A percentile compares a stretch with the other conserved stretches of the same genome.
Evolutionary conservation across 2,329 filamentous ascomycete species (phyloP).

Genomic region (Exophiala xenobiotica): DNA sequence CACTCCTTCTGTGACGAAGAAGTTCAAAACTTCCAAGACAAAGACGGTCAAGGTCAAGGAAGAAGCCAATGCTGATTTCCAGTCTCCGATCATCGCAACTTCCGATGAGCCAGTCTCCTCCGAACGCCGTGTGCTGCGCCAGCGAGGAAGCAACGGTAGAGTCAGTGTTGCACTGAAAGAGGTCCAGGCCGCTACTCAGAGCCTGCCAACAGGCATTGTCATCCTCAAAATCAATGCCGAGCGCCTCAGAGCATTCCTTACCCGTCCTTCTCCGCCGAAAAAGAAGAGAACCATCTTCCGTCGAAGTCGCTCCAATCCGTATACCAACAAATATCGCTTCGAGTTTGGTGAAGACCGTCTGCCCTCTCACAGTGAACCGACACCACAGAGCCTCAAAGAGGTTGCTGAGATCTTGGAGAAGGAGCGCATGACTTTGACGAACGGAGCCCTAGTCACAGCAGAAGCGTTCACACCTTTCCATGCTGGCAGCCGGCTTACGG

Average conservation of each 20-base stretch:
- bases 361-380: neutral
- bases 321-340: constrained; percentile 13
- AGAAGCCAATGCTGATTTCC: neutral
- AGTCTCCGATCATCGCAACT: too few species aligned
- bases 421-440: constrained; percentile 8
- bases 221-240: too few species aligned
- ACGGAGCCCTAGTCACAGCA: neutral
- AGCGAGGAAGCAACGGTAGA: neutral
- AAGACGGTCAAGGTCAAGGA: constrained; percentile 1
- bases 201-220: too few species aligned
- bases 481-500: constrained; percentile 17
- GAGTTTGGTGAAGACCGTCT: constrained; percentile 19
- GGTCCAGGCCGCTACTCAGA: too few species aligned
- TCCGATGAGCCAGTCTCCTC: neutral
- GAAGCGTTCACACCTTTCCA: constrained; percentile 21
- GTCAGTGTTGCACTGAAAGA: too few species aligned
- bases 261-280: too few species aligned
- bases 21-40: neutral
- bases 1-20: neutral
- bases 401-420: constrained; percentile 12
- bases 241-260: too few species aligned
- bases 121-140: neutral
- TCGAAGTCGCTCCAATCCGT: neutral
- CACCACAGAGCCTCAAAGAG: neutral
- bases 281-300: neutral